Evolutionary conservation across 352 stramenopile genomes (phyloP), one percentile per base, ranked within the genome.

Genomic region (Phytophthora pseudosyringae): DNA sequence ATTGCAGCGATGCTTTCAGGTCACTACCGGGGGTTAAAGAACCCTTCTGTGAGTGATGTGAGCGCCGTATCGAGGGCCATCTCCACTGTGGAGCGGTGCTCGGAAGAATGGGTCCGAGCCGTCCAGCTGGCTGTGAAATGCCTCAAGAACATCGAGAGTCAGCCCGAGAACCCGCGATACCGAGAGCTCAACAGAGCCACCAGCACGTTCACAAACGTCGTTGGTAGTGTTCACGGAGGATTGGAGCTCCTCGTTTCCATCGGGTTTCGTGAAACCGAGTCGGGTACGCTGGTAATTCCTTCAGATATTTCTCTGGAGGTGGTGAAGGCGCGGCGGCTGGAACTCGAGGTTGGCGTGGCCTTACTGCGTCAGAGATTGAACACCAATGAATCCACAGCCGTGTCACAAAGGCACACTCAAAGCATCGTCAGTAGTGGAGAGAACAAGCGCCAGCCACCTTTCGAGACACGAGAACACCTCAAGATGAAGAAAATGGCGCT

Each of bases 231-330:
- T 0, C 45, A 59, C 32, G 78, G 81, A 12, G 83, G 80, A 12
- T 32, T 75, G 25, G 64, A 76, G 25, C 51, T 90, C 7, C 56
- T 90, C 45, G 16, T 84, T 0, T 74, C 71, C 0, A 25, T 90
- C 2, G 83, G 81, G 0, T 93, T 93, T 47, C 76, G 76, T 11
- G 78, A 89, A 36, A 88, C 73, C 0, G 69, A 89, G 25, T 48
- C 48, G 0, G 72, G 70, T 2, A 66, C 71, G 12, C 33, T 92
- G 0, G n/a, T 73, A 8, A 51, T 92, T 13, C 68, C 75, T 4
- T 29, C 50, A 0, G 76, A 86, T 1, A 35, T 58, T 4, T 51
- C 44, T 5, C 8, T 71, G 3, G 52, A 53, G 5, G 54, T 71
- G 9, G 26, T 92, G 2, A 39, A 54, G 2, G 81, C 81, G 4